phyloP scores from a whole-genome alignment of 75 land plant genomes.

The Pinus taeda region DNA sequence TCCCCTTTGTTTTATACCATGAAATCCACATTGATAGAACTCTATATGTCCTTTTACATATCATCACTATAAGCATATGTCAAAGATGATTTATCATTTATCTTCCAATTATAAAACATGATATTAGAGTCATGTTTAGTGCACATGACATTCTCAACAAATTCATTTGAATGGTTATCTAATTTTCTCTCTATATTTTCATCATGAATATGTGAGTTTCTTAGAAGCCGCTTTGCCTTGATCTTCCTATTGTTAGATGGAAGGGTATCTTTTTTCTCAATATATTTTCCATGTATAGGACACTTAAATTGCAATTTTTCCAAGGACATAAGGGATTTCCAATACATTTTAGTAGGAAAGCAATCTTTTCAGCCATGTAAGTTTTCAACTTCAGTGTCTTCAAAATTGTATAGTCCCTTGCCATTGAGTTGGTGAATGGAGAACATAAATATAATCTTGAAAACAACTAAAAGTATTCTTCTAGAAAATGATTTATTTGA shows the following conservation, averaged over 20 bases:
- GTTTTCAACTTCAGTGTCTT: conserved; percentile 16
- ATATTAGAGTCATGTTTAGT: no score
- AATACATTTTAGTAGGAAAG: no score
- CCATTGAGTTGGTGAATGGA: conserved; percentile 61
- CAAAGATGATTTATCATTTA: no score
- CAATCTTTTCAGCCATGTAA: conserved; percentile 26
- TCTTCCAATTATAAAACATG: no score
- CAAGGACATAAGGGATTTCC: no score
- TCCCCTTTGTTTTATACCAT: no score
- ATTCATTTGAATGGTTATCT: not conserved
- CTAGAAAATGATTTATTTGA: conserved; percentile 42
- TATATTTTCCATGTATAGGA: not conserved
- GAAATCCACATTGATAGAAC: no score
- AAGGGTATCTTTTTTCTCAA: not conserved
- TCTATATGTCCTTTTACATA: no score
- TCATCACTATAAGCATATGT: no score
- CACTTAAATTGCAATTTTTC: no score
- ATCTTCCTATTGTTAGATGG: not conserved
- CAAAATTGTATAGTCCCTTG: conserved; percentile 36
- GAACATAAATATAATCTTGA: conserved; percentile 54
- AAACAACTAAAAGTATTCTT: conserved; percentile 65
- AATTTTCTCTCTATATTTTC: not conserved
- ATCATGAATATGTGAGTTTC: not conserved
- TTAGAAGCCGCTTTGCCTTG: not conserved
- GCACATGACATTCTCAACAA: not conserved